These are phyloP conservation scores for Colletotrichum nymphaeae DNA, from an alignment of 2,329 filamentous ascomycete species.

Conservation along the genomic window DNA sequence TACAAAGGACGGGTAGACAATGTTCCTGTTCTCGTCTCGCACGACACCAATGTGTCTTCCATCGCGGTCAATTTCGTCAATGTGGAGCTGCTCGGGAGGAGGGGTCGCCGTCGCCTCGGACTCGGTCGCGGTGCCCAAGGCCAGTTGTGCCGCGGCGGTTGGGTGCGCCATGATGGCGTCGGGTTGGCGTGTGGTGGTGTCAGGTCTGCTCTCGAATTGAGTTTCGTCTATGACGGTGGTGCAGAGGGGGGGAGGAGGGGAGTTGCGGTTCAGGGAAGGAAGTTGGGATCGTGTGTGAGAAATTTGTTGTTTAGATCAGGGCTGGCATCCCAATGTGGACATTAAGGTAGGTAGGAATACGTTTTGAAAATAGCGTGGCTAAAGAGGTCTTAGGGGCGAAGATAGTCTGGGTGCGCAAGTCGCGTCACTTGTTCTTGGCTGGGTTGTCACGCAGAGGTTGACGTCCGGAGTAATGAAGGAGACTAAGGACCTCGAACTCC, in stretches of 20 bases:
- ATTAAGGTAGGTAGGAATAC: not conserved
- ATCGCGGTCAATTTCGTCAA: slow-evolving; percentile 40
- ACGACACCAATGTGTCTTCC: slow-evolving; percentile 45
- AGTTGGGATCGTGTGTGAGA: not conserved
- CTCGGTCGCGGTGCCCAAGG: slow-evolving; percentile 19
- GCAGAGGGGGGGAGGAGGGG: not conserved
- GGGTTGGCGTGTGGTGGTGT: not conserved
- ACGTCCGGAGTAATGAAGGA: slow-evolving; percentile 8
- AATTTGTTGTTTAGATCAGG: not conserved
- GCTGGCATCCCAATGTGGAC: not conserved
- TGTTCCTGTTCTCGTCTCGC: slow-evolving; percentile 43
- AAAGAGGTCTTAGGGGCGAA: not conserved
- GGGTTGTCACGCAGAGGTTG: slow-evolving; percentile 16
- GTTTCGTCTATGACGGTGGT: not conserved
- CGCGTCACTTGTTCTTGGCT: slow-evolving; percentile 33
- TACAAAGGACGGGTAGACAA: slow-evolving; percentile 47
- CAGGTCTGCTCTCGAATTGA: not conserved
- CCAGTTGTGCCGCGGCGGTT: slow-evolving; percentile 15
- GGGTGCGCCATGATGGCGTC: slow-evolving; percentile 31
- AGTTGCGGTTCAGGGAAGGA: not conserved
- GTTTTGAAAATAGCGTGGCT: not conserved
- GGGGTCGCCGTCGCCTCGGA: slow-evolving; percentile 28
- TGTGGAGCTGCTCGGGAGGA: slow-evolving; percentile 37
- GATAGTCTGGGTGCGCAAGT: not conserved
- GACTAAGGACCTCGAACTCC: not conserved